Percentiles rank a stretch among this genome's conserved stretches.
phyloP scores from a whole-genome alignment of 2,329 filamentous ascomycete species.

The Paecilomyces dactylethromorphus region DNA sequence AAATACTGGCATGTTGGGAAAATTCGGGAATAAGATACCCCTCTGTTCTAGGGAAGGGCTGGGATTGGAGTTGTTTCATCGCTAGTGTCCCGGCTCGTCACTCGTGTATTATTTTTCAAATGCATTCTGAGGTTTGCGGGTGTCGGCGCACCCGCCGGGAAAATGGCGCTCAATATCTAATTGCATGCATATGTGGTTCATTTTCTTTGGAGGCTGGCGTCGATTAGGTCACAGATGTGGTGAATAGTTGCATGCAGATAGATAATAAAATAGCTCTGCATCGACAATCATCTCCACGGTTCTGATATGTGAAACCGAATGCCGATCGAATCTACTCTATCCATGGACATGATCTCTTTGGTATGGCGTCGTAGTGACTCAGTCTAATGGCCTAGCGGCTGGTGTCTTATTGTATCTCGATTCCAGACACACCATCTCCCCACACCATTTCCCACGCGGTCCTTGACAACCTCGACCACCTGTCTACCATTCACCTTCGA shows the following conservation, averaged over 20 bases:
- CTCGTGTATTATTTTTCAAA: background rate
- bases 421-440: conserved; percentile 32
- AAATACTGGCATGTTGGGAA: background rate
- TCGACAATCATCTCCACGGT: background rate
- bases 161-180: background rate
- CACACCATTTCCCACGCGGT: conserved; percentile 25
- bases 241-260: background rate
- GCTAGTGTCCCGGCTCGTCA: conserved; percentile 4
- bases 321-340: no score
- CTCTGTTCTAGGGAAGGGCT: conserved; percentile 6
- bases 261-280: background rate
- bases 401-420: background rate
- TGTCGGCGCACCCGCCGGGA: background rate
- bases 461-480: conserved; percentile 35
- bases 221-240: background rate
- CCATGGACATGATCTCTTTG: background rate
- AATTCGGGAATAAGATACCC: background rate
- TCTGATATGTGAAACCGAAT: no score
- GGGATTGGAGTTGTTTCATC: conserved; percentile 17
- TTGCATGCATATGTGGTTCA: background rate
- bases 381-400: background rate
- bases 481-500: conserved; percentile 17
- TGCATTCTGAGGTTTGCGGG: background rate
- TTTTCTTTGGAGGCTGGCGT: background rate
- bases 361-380: background rate